Evolutionary conservation across 1,284 basidiomycete species (phyloP), one percentile per base, ranked within the genome.

Genomic region (Rhizoctonia solani): DNA sequence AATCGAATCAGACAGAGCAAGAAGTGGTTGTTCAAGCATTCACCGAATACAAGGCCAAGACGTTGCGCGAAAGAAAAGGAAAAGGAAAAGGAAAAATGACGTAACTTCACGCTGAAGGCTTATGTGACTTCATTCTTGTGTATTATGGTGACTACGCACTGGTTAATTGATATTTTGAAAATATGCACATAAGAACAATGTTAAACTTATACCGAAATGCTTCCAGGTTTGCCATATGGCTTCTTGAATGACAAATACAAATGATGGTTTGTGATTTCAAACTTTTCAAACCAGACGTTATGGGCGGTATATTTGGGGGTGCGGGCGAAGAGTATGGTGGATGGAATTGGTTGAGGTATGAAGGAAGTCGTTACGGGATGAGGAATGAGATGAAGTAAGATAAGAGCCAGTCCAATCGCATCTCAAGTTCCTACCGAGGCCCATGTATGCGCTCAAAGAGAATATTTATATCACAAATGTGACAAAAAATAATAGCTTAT

Each of bases 291-390:
- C 89, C 88, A 74, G 80, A 89, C 34, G 82, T 84, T 19, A 91
- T 92, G 88, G 90, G 89, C 16, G 79, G 81, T 19, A 63, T 63
- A 37, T 63, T 32, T 42, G 47, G 30, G 16, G 67, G 54, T 30
- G 52, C 47, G 27, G 75, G 90, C 68, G 87, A 90, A 71, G 75
- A 75, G 67, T 82, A 79, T 66, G 78, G 80, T 8, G 59, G 59
- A 29, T 63, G 59, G 59, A 92, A n/a, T n/a, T n/a, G n/a, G n/a
- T n/a, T n/a, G n/a, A n/a, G n/a, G n/a, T n/a, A n/a, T n/a, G n/a
- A n/a, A 92, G 78, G 80, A 39, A 91, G 89, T 73, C 81, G 84
- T 76, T 92, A 87, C 73, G 87, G 89, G 65, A 92, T 92, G 81
- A 82, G 81, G 72, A 82, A 83, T n/a, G 88, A 88, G 14, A 61